Percentiles rank a stretch among this genome's conserved stretches.
These are phyloP conservation scores for Vitis hybrid DNA, from an alignment of 177 flowering plant species.

Conservation along the genomic window DNA sequence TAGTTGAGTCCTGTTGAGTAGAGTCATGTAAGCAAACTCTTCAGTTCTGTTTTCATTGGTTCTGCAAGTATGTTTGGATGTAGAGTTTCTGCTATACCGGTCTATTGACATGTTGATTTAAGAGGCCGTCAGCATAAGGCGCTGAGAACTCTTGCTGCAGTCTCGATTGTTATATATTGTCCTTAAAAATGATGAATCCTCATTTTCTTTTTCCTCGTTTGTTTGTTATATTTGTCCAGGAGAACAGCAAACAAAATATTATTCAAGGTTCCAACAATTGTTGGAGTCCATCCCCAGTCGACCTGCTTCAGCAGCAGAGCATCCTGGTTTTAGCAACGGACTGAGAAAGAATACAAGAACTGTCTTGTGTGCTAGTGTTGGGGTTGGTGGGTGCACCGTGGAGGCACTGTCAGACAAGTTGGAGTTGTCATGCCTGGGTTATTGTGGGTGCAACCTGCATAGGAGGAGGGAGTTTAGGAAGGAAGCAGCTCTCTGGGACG, in stretches of 20 bases:
- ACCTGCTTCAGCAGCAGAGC: conserved; percentile 39
- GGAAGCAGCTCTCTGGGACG: conserved; percentile 1
- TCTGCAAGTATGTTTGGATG: conserved; percentile 13
- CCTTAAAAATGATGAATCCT: background rate
- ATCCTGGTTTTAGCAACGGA: conserved; percentile 9
- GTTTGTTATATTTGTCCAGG: conserved; percentile 27
- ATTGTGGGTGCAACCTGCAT: conserved; percentile 4
- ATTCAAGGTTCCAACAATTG: conserved; percentile 16
- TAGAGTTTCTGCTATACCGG: conserved; percentile 14
- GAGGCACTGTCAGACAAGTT: conserved; percentile 20
- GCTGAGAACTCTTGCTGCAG: conserved; percentile 7
- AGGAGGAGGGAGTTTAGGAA: background rate
- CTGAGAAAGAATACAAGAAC: conserved; percentile 6
- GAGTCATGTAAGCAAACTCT: background rate
- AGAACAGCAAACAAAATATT: conserved; percentile 12
- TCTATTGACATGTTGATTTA: conserved; percentile 20
- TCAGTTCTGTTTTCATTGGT: background rate
- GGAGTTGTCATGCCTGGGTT: conserved; percentile 11
- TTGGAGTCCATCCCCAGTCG: conserved; percentile 30
- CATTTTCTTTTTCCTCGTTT: conserved; percentile 5
- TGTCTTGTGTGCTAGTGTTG: conserved; percentile 6
- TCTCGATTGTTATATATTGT: background rate
- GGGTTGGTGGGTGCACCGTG: no score
- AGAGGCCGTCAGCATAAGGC: conserved; percentile 16
- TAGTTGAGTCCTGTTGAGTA: background rate